Conservation (phyloP, 768 basidiomycete genomes). For the Inosperma sp. region DNA sequence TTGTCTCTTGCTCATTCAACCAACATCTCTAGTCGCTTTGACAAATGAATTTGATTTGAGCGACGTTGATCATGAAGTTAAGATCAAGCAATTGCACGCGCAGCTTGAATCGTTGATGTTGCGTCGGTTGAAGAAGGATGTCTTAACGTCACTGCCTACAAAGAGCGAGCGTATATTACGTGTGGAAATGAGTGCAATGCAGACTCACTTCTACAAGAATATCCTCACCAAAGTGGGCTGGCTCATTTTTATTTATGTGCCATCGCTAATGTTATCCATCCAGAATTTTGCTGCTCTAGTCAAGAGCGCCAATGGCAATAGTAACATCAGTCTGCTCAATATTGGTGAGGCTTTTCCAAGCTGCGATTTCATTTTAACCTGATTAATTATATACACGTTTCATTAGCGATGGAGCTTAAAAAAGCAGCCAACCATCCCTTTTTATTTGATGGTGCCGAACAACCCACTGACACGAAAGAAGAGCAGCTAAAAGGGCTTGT, state of each 20-base stretch:
- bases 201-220: conserved; percentile 98
- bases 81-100: conserved; percentile 93
- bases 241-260: conserved; percentile 4
- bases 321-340: conserved; percentile 93
- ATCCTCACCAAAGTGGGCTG: conserved; percentile 78
- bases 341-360: conserved; percentile 49
- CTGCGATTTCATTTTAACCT: conserved; percentile 5
- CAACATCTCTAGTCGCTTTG: conserved; percentile 62
- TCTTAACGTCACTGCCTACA: conserved; percentile 91
- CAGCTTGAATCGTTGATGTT: conserved; percentile 95
- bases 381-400: too few relatives aligned
- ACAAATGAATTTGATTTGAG: conserved; percentile 94
- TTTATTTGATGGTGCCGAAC: conserved; percentile 94
- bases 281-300: conserved; percentile 92
- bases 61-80: conserved; percentile 87
- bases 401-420: conserved; percentile 92
- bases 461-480: conserved; percentile 52
- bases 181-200: conserved; percentile 95
- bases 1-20: background rate
- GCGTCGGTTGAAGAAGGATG: conserved; percentile 90
- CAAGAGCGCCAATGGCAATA: conserved; percentile 83
- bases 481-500: conserved; percentile 94
- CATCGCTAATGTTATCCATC: conserved; percentile 7
- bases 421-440: conserved; percentile 98
- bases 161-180: conserved; percentile 98